phyloP scores from a whole-genome alignment of 805 yeast species.

The Candida silvatica region DNA sequence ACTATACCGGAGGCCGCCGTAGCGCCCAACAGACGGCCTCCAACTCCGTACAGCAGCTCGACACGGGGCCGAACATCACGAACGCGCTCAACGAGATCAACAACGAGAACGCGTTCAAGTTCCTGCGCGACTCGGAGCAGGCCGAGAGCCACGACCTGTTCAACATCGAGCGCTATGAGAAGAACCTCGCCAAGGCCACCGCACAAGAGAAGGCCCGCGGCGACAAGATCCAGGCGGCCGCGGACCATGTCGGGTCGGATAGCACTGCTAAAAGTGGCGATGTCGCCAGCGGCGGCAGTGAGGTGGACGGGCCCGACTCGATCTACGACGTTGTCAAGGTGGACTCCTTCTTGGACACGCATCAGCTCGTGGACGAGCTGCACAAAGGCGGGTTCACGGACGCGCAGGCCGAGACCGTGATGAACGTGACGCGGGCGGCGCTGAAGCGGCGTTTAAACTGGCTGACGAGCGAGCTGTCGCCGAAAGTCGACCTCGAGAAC shows the following conservation, averaged over 20 bases:
- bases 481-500: constrained; percentile 68
- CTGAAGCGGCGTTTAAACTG: constrained; percentile 33
- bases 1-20: too few relatives aligned
- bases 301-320: neutral
- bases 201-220: neutral
- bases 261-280: neutral
- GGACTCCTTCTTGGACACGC: constrained; percentile 49
- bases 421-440: constrained; percentile 32
- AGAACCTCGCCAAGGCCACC: neutral
- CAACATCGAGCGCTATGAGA: constrained; percentile 4
- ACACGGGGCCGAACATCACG: constrained; percentile 19
- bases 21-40: too few relatives aligned
- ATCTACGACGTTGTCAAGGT: constrained; percentile 11
- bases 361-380: constrained; percentile 47
- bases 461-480: constrained; percentile 39
- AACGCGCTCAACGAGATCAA: constrained; percentile 21
- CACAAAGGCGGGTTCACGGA: constrained; percentile 49
- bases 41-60: too few relatives aligned
- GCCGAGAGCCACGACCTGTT: constrained; percentile 1
- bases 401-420: constrained; percentile 50
- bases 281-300: too few relatives aligned
- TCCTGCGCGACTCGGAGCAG: neutral
- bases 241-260: neutral
- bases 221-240: neutral
- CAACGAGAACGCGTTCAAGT: constrained; percentile 12